Percentiles rank a stretch among this genome's conserved stretches.
phyloP scores from a whole-genome alignment of 495 filamentous ascomycete species.

The Penicillium angulare region DNA sequence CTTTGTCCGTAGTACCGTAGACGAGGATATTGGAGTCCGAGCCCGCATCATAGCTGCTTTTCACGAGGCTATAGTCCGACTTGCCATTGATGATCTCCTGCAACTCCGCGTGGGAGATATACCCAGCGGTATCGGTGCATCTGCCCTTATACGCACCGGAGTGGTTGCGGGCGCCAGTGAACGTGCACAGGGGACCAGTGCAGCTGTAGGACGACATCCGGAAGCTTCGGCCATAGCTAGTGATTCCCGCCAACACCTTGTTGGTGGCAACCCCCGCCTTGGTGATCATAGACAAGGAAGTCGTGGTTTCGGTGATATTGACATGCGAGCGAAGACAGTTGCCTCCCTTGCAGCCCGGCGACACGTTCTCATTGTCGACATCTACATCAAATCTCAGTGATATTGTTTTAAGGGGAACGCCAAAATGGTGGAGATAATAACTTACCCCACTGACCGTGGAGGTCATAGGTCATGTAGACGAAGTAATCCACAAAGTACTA shows the following conservation, averaged over 20 bases:
- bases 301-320: constrained; percentile 38
- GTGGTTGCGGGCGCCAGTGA: no score
- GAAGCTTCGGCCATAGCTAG: constrained; percentile 42
- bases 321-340: constrained; percentile 39
- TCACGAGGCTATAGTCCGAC: no score
- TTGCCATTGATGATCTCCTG: no score
- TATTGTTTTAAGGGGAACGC: no score
- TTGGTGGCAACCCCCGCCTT: constrained; percentile 37
- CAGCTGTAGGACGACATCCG: constrained; percentile 27
- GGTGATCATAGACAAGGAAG: constrained; percentile 40
- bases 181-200: background rate
- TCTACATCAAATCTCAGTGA: no score
- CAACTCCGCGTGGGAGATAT: constrained; percentile 24
- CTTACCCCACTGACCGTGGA: constrained; percentile 28
- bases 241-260: constrained; percentile 36
- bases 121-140: constrained; percentile 26
- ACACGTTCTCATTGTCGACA: background rate
- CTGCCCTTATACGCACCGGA: no score
- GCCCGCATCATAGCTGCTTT: no score
- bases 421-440: no score
- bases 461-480: constrained; percentile 37
- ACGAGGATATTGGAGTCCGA: no score
- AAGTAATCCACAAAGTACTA: constrained; percentile 32
- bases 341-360: background rate
- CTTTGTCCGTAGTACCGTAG: no score